Conservation (phyloP, 1,139 yeast genomes). For the Suzukiozyma palmioleophila region DNA sequence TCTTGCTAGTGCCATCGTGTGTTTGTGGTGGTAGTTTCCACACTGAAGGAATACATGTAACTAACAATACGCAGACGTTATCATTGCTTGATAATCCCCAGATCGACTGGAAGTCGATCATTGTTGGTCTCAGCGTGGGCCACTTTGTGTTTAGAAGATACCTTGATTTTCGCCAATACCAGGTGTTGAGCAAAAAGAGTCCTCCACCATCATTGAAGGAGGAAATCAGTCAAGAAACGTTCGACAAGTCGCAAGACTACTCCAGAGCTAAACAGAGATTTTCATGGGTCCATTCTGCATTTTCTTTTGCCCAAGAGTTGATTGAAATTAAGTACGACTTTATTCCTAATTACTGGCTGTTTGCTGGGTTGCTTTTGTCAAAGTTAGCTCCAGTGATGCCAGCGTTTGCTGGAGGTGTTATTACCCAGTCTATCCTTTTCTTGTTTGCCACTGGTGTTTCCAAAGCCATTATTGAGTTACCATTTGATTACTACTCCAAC, state of each 20-base stretch:
- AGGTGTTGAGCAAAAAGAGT: constrained; percentile 49
- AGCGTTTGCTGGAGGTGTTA: constrained; percentile 46
- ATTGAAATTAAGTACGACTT: constrained; percentile 56
- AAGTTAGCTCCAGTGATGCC: constrained; percentile 33
- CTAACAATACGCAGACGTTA: constrained; percentile 19
- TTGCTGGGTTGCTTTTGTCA: constrained; percentile 41
- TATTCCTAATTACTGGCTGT: constrained; percentile 65
- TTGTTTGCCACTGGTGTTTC: constrained; percentile 40
- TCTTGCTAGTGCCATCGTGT: too few relatives aligned
- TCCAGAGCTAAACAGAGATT: constrained; percentile 79
- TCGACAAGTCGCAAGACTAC: constrained; percentile 73
- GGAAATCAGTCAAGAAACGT: constrained; percentile 68
- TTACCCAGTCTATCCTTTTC: constrained; percentile 68
- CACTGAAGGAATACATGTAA: background rate
- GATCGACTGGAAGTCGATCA: constrained; percentile 75
- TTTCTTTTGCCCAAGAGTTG: constrained; percentile 53
- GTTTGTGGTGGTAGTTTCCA: background rate
- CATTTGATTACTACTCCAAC: constrained; percentile 68
- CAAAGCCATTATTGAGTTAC: constrained; percentile 54
- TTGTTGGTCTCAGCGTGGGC: constrained; percentile 71
- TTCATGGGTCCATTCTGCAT: constrained; percentile 52
- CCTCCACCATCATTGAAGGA: constrained; percentile 64
- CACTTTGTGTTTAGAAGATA: constrained; percentile 74
- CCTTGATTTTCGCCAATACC: constrained; percentile 72
- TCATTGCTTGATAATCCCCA: constrained; percentile 39